A percentile compares a stretch with the other conserved stretches of the same genome.
These are phyloP conservation scores for Crithidia bombi DNA, from an alignment of 208 protist genomes.

Conservation along the genomic window DNA sequence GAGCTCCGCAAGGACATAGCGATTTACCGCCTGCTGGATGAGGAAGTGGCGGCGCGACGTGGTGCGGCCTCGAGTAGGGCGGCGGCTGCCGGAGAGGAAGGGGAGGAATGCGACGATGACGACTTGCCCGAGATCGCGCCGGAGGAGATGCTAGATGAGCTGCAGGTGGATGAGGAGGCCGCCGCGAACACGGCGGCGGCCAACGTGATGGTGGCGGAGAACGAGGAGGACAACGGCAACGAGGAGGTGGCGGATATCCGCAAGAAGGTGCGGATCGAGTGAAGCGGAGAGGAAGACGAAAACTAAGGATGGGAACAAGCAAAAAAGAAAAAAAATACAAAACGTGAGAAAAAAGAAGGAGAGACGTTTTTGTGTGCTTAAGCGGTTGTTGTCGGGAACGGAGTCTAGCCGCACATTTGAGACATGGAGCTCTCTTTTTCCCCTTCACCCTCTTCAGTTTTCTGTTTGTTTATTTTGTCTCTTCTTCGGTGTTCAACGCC, in stretches of 20 bases:
- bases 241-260: constrained; percentile 32
- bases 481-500: background rate
- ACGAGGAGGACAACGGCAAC: constrained; percentile 22
- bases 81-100: constrained; percentile 15
- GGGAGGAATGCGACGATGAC: constrained; percentile 58
- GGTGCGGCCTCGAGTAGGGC: constrained; percentile 4
- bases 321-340: background rate
- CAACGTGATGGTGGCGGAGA: constrained; percentile 17
- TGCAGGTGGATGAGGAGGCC: constrained; percentile 68
- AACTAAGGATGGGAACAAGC: background rate
- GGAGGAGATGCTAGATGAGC: constrained; percentile 89
- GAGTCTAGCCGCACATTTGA: too few species aligned
- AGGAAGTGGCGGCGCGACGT: constrained; percentile 47
- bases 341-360: too few species aligned
- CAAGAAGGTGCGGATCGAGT: constrained; percentile 43
- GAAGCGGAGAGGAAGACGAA: background rate
- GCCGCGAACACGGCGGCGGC: constrained; percentile 15
- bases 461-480: too few species aligned
- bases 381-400: too few species aligned
- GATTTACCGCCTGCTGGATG: constrained; percentile 78
- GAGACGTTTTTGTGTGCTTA: too few species aligned
- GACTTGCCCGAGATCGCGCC: constrained; percentile 66
- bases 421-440: too few species aligned
- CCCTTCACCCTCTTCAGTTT: too few species aligned
- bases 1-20: constrained; percentile 84